Evolutionary conservation across 1,284 basidiomycete genomes (phyloP), one percentile per base, ranked within the genome.

Genomic region (Apiotrichum gamsii): DNA sequence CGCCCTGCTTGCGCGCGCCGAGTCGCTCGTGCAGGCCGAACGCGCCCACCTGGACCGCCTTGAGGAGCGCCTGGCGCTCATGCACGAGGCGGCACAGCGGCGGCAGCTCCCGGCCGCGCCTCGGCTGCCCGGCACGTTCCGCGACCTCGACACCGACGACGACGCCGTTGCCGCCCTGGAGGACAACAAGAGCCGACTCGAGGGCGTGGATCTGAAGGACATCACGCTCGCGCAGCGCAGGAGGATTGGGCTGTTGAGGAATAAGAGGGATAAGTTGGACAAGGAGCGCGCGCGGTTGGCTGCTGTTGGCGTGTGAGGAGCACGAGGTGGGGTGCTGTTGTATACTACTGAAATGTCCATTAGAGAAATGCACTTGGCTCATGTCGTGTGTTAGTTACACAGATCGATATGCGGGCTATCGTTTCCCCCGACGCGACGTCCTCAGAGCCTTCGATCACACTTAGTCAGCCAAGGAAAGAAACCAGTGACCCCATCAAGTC

Each of bases 211-310:
- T n/a, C 36, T 61, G 49, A 63, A 56, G 35, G 57, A 56, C 1
- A 43, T 71, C n/a, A 60, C 51, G 16, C 45, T 60, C 8, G 56
- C 61, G 25, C 70, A 72, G 46, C 49, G 64, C 28, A 51, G 64
- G 25, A 67, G 67, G 48, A 49, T 69, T 8, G 61, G 61, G 39
- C 58, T 65, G 58, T 47, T 72, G 16, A 59, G 59, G 50, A 60
- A 57, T 18, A 69, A 64, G 49, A 43, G 70, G 32, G 61, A 68
- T 41, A 54, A 60, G 49, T 46, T 72, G 40, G 65, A 70, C 57
- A 59, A 58, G 51, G 70, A 73, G 51, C 45, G 56, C 40, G 60
- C 46, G 31, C 56, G 57, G 41, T 43, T 72, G 47, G 25, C 25
- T n/a, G n/a, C n/a, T n/a, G n/a, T n/a, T n/a, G n/a, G n/a, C n/a